Percentiles rank a stretch among this genome's conserved stretches.
Conservation (phyloP, 2,329 filamentous ascomycete genomes). For the Penicillium corylophilum region DNA sequence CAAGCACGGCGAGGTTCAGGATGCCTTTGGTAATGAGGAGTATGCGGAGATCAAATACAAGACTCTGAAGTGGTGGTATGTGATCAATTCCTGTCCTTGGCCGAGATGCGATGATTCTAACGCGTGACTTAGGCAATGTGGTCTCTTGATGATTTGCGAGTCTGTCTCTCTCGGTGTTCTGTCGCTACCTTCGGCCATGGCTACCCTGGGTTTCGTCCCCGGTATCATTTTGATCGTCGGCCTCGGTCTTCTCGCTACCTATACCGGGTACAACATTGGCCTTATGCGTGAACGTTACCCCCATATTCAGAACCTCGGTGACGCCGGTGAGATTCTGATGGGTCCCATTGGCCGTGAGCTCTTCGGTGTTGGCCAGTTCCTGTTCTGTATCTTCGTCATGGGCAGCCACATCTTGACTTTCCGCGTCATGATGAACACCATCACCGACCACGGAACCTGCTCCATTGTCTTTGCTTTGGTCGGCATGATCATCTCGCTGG, state of each 20-base stretch:
- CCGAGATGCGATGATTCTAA: not conserved
- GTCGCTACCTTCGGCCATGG: conserved; percentile 22
- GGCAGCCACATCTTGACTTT: conserved; percentile 70
- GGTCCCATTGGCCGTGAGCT: conserved; percentile 63
- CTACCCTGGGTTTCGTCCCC: conserved; percentile 24
- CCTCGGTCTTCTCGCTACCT: conserved; percentile 56
- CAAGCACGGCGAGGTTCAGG: conserved; percentile 23
- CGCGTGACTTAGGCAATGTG: conserved; percentile 18
- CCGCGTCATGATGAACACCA: conserved; percentile 64
- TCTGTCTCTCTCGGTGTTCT: conserved; percentile 27
- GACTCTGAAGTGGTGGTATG: conserved; percentile 27
- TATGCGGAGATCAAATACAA: conserved; percentile 28
- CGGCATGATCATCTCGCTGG: conserved; percentile 57
- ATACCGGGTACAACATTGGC: conserved; percentile 60
- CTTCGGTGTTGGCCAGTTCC: conserved; percentile 59
- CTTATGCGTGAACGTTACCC: conserved; percentile 59
- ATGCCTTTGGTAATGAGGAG: conserved; percentile 27
- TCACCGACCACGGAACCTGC: conserved; percentile 62
- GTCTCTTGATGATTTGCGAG: conserved; percentile 28
- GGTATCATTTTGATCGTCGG: conserved; percentile 55
- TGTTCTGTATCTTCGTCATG: conserved; percentile 68
- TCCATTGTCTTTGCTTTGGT: conserved; percentile 62
- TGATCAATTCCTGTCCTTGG: not conserved
- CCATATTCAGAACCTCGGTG: conserved; percentile 64
- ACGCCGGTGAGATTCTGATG: conserved; percentile 63